phyloP scores from a whole-genome alignment of 805 yeast species.

The Spathaspora gorwiae region DNA sequence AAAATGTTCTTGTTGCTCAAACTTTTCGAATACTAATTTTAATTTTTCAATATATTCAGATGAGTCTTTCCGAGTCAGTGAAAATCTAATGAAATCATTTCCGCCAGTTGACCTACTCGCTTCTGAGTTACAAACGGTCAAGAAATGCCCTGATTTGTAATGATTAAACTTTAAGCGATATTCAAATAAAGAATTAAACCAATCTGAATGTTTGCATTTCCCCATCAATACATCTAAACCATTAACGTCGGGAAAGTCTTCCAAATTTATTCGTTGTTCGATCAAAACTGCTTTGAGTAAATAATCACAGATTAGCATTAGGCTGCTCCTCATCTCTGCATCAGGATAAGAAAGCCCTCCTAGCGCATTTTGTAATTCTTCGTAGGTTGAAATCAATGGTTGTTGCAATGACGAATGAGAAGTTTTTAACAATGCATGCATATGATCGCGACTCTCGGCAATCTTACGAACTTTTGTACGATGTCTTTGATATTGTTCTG shows the following conservation, averaged over 20 bases:
- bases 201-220: constrained; percentile 10
- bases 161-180: constrained; percentile 20
- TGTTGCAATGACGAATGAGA: neutral
- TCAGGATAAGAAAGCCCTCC: constrained; percentile 9
- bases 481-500: constrained; percentile 1
- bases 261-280: constrained; percentile 16
- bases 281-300: constrained; percentile 23
- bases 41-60: constrained; percentile 19
- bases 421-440: neutral
- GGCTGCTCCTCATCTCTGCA: constrained; percentile 18
- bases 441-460: neutral
- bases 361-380: neutral
- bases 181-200: constrained; percentile 20
- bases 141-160: constrained; percentile 27
- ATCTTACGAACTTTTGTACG: constrained; percentile 3
- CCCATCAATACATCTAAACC: constrained; percentile 10
- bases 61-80: constrained; percentile 11
- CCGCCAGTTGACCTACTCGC: constrained; percentile 15
- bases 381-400: neutral
- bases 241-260: constrained; percentile 1
- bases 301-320: constrained; percentile 18
- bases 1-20: constrained; percentile 5
- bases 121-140: constrained; percentile 30
- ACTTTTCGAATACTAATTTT: constrained; percentile 12
- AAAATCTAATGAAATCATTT: constrained; percentile 9